Evolutionary conservation across 176 grass and related monocot species (phyloP).

Genomic region (Carex littledalei): DNA sequence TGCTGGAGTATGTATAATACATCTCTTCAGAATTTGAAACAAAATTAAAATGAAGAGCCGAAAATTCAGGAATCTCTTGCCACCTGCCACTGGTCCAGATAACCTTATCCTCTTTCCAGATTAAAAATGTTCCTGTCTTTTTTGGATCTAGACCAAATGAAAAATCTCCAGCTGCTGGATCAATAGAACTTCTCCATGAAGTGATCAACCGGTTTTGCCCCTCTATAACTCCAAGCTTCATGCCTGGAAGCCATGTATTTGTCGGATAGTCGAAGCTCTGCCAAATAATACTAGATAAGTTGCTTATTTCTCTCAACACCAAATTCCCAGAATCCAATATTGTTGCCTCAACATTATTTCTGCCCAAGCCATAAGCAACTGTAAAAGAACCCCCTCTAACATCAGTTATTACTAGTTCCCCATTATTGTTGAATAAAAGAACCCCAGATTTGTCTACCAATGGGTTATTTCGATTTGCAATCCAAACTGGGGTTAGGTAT

Average conservation of each 20-base stretch:
- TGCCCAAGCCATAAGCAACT: not conserved
- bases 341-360: not conserved
- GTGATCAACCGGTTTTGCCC: not conserved
- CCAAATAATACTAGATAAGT: slow-evolving; percentile 5
- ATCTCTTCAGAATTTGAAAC: not conserved
- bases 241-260: slow-evolving; percentile 12
- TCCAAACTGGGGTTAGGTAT: slow-evolving; percentile 29
- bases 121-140: not conserved
- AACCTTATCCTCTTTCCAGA: slow-evolving; percentile 1
- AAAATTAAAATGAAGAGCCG: too few relatives aligned
- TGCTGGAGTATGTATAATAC: slow-evolving; percentile 1
- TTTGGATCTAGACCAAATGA: slow-evolving; percentile 27
- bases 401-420: slow-evolving; percentile 34
- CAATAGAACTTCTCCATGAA: slow-evolving; percentile 20
- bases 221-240: slow-evolving; percentile 8
- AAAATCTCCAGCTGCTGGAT: slow-evolving; percentile 29
- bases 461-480: slow-evolving; percentile 47
- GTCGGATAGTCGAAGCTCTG: slow-evolving; percentile 33
- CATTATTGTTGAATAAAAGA: slow-evolving; percentile 34
- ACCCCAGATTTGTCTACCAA: slow-evolving; percentile 28
- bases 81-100: slow-evolving; percentile 3
- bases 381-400: slow-evolving; percentile 23
- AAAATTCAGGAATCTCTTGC: not conserved
- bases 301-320: not conserved
- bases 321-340: slow-evolving; percentile 29